Evolutionary conservation across 108 stramenopile genomes (phyloP), one percentile per base, ranked within the genome.

Genomic region (Nitzschia putrida): DNA sequence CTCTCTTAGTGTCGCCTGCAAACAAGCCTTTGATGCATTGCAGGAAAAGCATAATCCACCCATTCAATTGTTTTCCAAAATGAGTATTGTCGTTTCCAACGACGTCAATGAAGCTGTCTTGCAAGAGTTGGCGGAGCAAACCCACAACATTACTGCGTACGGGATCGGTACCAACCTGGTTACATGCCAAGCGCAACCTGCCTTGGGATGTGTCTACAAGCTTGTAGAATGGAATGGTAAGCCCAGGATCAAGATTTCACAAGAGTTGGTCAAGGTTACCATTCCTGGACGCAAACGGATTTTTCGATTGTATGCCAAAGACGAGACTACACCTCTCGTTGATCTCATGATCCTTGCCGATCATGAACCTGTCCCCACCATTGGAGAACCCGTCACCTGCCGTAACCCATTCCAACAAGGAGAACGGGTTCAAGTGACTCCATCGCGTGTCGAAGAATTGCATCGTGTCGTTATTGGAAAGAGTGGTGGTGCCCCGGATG

Each of bases 151-250:
- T 53, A 96, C 97, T 45, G 68, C 91, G n/a, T 98, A 89, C 77
- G 99, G 98, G n/a, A 97, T 99, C 50, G 99, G 99, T 7, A 83
- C 82, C 16, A 80, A 90, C 61, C 83, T 99, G n/a, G 99, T 99
- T 37, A 99, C 99, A 4, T 99, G 99, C 73, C 97, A 98, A 82
- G 83, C 86, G 13, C 98, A 99, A 69, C 99, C 99, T 10, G 97
- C 99, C n/a, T 82, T 99, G 6, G 99, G 99, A 16, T 96, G 98
- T 63, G 98, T 99, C 11, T 97, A 94, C 88, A 97, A 97, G 78
- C 85, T 97, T 23, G 96, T 96, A 25, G 88, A 95, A 74, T 71
- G 88, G 53, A 68, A 88, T 24, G 95, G 90, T 8, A 38, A 81
- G 58, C 94, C 99, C 9, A 75, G 98, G 8, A 97, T 99, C 52